A percentile compares a stretch with the other conserved stretches of the same genome.
Evolutionary conservation across 2,329 filamentous ascomycete genomes (phyloP).

Genomic region (Plenodomus biglobosus): DNA sequence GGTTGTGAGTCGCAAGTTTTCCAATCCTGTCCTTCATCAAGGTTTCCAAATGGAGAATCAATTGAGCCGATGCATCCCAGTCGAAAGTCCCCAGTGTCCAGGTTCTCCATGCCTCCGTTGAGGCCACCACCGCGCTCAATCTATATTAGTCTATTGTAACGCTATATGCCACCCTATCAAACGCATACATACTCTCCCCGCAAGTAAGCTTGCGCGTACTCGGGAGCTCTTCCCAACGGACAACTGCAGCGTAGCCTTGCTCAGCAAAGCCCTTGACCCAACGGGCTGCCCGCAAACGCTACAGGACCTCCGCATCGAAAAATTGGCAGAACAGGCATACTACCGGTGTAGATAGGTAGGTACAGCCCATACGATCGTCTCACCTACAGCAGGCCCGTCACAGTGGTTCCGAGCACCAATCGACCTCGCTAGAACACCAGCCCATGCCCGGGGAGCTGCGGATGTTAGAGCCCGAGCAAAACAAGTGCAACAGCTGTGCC

Average conservation of each 20-base stretch:
- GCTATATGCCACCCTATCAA: too few relatives aligned
- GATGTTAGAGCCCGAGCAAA: neutral
- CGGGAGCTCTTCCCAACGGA: neutral
- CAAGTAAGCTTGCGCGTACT: neutral
- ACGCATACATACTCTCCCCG: neutral
- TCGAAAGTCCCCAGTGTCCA: neutral
- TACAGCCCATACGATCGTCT: neutral
- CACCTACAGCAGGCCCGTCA: neutral
- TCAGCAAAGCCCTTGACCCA: neutral
- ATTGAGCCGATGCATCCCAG: neutral
- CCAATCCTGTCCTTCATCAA: neutral
- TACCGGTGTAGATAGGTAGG: neutral
- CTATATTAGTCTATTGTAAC: too few relatives aligned
- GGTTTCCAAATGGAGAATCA: neutral
- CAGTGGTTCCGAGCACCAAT: neutral
- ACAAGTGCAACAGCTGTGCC: neutral
- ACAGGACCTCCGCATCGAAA: neutral
- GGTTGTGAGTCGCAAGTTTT: neutral
- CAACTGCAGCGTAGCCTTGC: neutral
- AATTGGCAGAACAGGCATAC: neutral
- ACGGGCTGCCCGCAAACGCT: neutral
- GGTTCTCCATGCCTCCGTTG: neutral
- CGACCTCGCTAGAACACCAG: neutral
- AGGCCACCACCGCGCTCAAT: neutral
- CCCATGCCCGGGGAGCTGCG: neutral